These are phyloP conservation scores for Orbilia brochopaga DNA, from an alignment of 2,329 filamentous ascomycete species.

Conservation along the genomic window DNA sequence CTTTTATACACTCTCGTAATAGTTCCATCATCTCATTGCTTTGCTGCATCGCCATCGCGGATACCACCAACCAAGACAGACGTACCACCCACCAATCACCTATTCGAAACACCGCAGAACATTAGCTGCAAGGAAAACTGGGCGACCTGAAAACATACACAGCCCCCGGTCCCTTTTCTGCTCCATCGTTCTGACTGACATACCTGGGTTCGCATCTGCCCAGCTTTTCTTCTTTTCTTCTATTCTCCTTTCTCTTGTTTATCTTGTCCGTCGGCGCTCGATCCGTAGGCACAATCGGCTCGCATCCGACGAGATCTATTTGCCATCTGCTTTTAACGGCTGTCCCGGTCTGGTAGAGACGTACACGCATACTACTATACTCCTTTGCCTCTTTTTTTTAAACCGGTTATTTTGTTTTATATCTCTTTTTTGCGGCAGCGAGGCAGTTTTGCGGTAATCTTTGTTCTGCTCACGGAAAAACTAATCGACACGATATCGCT, in stretches of 20 bases:
- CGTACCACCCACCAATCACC: constrained; percentile 7
- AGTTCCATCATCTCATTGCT: constrained; percentile 1
- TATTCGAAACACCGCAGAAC: background rate
- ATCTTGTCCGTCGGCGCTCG: background rate
- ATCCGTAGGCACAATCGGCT: background rate
- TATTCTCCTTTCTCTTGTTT: constrained; percentile 7
- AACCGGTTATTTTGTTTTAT: background rate
- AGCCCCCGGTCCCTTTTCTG: background rate
- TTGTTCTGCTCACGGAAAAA: constrained; percentile 36
- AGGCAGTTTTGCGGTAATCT: constrained; percentile 46
- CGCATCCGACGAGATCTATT: constrained; percentile 1
- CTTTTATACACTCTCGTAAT: background rate
- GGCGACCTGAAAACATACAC: constrained; percentile 2
- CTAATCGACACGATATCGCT: constrained; percentile 34
- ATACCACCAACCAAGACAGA: constrained; percentile 17
- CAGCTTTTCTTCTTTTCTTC: constrained; percentile 3
- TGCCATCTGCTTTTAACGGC: constrained; percentile 11
- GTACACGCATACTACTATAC: background rate
- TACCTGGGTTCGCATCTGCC: background rate
- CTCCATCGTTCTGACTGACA: background rate
- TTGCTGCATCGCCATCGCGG: constrained; percentile 25
- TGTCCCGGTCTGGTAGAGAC: constrained; percentile 24
- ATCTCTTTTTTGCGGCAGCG: constrained; percentile 17
- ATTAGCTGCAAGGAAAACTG: background rate
- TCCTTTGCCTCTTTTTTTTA: constrained; percentile 2